These are phyloP conservation scores for Phycomyces blakesleeanus DNA, from an alignment of 192 early-diverging fungal genomes.

Conservation along the genomic window DNA sequence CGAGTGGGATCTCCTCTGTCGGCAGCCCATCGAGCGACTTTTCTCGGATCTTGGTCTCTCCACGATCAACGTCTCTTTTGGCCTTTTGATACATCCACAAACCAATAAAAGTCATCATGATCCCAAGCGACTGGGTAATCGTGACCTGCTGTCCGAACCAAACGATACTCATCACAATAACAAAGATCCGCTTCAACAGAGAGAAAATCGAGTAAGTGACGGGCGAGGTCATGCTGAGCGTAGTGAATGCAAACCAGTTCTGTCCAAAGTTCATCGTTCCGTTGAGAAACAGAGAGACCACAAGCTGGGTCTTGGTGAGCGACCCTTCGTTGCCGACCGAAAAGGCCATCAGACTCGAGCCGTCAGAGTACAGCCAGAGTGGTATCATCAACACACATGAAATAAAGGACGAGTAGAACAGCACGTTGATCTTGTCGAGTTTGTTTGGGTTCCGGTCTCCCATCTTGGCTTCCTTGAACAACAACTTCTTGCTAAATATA, in stretches of 20 bases:
- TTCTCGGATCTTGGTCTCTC: constrained; percentile 36
- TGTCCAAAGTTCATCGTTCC: constrained; percentile 80
- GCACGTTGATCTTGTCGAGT: constrained; percentile 83
- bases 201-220: constrained; percentile 87
- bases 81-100: constrained; percentile 85
- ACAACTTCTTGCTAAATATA: constrained; percentile 79
- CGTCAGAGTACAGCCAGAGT: constrained; percentile 77
- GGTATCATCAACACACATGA: constrained; percentile 78
- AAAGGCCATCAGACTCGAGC: constrained; percentile 30
- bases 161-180: constrained; percentile 77
- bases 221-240: constrained; percentile 71
- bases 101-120: constrained; percentile 76
- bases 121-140: constrained; percentile 65
- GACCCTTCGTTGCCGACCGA: constrained; percentile 16
- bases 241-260: constrained; percentile 74
- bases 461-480: constrained; percentile 48
- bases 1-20: neutral
- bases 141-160: constrained; percentile 79
- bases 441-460: constrained; percentile 47
- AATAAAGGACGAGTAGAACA: constrained; percentile 76
- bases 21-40: constrained; percentile 16
- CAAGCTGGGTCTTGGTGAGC: constrained; percentile 31
- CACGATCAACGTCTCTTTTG: constrained; percentile 56
- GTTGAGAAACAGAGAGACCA: constrained; percentile 65
- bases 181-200: constrained; percentile 86